Base-by-base conservation (phyloP, 805 yeast genomes). In the Kuraishia hungarica region DNA sequence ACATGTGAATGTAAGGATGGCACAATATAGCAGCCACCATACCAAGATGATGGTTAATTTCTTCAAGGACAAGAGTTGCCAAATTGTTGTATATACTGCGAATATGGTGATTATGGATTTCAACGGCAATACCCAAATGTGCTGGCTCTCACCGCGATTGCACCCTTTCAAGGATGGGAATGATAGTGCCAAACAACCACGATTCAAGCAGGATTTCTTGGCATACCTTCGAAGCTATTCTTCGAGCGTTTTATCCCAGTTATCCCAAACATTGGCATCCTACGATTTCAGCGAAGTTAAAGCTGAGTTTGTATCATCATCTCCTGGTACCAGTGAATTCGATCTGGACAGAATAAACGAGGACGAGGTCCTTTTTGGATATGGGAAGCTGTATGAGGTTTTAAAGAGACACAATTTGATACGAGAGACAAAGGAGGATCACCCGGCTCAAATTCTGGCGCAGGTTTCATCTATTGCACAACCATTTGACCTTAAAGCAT, bases 41-140 rank as follows among this genome's bases (percentile, higher is more conserved):
- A 76, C 89, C 1, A 86, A 86, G 63, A 69, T 86, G 78, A 81
- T 86, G 74, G 68, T 86, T 15, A 85, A 85, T 61, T 69, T 77
- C 56, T 82, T 73, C 61, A 63, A 63, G 1, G 80, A 79, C 58
- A 70, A 69, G 19, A 66, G 76, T 0, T 65, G 76, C 35, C 83
- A 80, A 61, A 65, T 86, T 0, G 80, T 80, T 22, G 69, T 86
- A 23, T 80, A 84, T 65, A 80, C 89, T 1, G 76, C 80, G 64
- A 86, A 86, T 64, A 63, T 84, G 54, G 81, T 84, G 0, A 65
- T 66, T 39, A 62, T 76, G 0, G 92, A 86, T 64, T 76, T 81
- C 53, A 69, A 70, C 4, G 74, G 76, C 1, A 81, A 86, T 55
- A 84, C 87, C 6, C 90, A 86, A 62, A 82, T 83, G 74, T 69